Evolutionary conservation across 768 basidiomycete species (phyloP).

Genomic region (Artomyces pyxidatus): DNA sequence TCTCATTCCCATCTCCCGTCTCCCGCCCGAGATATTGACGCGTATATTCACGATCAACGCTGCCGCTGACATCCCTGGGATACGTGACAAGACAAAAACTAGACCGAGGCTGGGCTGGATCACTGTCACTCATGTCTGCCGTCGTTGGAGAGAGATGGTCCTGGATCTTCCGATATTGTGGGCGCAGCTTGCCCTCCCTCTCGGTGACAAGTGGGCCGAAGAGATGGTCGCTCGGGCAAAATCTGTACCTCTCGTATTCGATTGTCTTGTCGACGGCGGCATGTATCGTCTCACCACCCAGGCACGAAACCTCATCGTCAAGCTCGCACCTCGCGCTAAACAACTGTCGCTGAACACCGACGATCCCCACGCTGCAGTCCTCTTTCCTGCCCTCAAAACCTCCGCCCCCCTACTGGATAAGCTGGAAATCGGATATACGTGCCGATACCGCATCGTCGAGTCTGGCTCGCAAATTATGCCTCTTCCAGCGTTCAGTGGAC

Average conservation of each 20-base stretch:
- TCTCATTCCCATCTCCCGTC: no score
- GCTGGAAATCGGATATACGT: neutral
- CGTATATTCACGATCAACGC: no score
- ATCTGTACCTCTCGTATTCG: neutral
- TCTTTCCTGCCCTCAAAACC: neutral
- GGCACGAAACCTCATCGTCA: neutral
- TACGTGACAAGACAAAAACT: no score
- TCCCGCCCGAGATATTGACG: no score
- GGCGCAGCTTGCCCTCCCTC: neutral
- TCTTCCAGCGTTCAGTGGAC: no score
- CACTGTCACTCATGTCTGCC: neutral
- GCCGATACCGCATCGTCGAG: no score
- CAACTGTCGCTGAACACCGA: neutral
- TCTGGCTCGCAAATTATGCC: no score
- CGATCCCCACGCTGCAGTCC: neutral
- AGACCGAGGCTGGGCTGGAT: neutral
- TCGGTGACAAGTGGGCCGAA: neutral
- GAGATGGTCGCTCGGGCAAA: neutral
- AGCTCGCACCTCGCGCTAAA: neutral
- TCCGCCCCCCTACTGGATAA: neutral
- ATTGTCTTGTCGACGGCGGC: neutral
- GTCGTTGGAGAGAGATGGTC: neutral
- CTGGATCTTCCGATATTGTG: neutral
- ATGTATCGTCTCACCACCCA: neutral
- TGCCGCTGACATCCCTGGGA: no score